phyloP scores from a whole-genome alignment of 257 asterid genomes.

The Petunia axillaris region DNA sequence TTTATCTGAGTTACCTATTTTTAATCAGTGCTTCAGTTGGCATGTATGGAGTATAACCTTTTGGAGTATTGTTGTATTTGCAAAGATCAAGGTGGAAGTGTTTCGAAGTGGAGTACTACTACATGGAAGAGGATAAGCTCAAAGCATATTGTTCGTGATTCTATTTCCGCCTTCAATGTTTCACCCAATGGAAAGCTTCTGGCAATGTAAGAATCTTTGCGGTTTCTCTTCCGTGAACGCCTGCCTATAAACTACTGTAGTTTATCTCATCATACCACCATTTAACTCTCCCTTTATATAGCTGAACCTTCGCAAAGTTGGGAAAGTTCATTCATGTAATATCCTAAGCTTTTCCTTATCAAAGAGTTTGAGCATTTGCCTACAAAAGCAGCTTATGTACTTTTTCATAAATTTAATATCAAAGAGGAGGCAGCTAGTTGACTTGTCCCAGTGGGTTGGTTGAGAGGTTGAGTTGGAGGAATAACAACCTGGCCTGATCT shows the following conservation, averaged over 20 bases:
- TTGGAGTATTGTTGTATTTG: constrained; percentile 23
- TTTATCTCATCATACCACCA: not conserved
- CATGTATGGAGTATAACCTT: constrained; percentile 23
- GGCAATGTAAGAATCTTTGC: constrained; percentile 63
- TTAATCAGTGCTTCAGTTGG: constrained; percentile 6
- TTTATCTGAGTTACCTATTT: constrained; percentile 25
- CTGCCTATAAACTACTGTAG: not conserved
- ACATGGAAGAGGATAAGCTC: constrained; percentile 78
- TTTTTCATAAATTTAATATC: not conserved
- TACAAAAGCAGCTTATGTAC: not conserved
- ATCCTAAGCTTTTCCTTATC: not conserved
- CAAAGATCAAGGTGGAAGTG: constrained; percentile 62
- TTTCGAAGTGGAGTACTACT: constrained; percentile 69
- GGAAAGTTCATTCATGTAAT: not conserved
- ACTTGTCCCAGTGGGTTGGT: not conserved
- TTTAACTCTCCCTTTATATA: not conserved
- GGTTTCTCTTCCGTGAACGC: not conserved
- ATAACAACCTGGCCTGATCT: not conserved
- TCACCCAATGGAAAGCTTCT: constrained; percentile 86
- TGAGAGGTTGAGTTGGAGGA: not conserved
- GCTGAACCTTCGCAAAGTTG: not conserved
- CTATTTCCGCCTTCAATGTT: constrained; percentile 81
- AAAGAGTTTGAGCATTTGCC: not conserved
- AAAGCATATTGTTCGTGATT: constrained; percentile 55
- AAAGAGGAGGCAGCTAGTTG: constrained; percentile 17